Percentiles rank a stretch among this genome's conserved stretches.
phyloP scores from a whole-genome alignment of 768 basidiomycete genomes.

The Amanita polypyramis region DNA sequence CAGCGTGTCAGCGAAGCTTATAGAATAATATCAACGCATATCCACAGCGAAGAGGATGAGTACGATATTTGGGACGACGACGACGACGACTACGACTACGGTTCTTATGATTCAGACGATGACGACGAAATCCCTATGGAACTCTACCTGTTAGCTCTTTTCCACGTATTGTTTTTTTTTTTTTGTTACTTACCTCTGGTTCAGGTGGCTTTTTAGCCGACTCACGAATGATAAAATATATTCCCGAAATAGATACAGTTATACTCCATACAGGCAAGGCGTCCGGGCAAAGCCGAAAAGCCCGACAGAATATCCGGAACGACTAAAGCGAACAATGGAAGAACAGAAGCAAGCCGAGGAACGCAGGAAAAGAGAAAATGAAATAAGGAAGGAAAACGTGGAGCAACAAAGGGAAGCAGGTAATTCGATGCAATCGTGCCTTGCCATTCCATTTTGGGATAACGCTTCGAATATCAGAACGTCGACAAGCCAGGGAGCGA shows the following conservation, averaged over 20 bases:
- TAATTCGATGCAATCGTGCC: neutral
- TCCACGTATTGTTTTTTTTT: neutral
- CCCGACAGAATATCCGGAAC: constrained; percentile 40
- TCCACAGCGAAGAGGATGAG: constrained; percentile 26
- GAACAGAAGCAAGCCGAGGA: constrained; percentile 45
- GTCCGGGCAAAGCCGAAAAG: constrained; percentile 29
- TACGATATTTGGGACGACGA: constrained; percentile 26
- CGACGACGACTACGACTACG: constrained; percentile 22
- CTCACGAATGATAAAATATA: neutral
- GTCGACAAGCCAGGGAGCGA: constrained; percentile 43
- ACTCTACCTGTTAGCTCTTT: constrained; percentile 6
- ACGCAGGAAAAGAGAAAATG: constrained; percentile 40
- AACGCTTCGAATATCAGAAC: constrained; percentile 27
- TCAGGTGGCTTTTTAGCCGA: constrained; percentile 5
- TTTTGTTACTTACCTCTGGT: neutral
- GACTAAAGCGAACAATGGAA: constrained; percentile 37
- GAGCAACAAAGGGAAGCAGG: constrained; percentile 40
- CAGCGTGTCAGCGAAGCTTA: constrained; percentile 65
- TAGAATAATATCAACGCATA: constrained; percentile 43
- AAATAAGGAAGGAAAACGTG: constrained; percentile 32
- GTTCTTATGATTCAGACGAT: constrained; percentile 23
- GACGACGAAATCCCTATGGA: constrained; percentile 25
- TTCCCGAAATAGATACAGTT: neutral
- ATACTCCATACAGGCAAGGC: constrained; percentile 7
- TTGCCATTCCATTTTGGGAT: neutral